These are phyloP conservation scores for Candida railenensis DNA, from an alignment of 805 yeast species.

Conservation along the genomic window DNA sequence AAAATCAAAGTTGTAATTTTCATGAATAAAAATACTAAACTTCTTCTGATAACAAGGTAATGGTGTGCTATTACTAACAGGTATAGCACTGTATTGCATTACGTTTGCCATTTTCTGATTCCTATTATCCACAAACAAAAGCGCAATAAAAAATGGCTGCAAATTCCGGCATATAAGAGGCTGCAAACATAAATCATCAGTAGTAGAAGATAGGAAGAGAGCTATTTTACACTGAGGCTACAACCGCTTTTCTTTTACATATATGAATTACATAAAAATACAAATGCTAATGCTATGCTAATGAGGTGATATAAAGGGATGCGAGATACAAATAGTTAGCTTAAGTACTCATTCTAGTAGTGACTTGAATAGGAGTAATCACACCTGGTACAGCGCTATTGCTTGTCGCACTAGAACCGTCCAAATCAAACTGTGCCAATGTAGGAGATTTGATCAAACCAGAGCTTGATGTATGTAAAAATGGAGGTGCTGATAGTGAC, in stretches of 20 bases:
- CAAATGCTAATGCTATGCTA: conserved; percentile 1
- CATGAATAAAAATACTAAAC: not conserved
- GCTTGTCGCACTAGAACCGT: conserved; percentile 8
- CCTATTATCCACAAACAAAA: not conserved
- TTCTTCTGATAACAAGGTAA: no score
- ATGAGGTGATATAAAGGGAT: not conserved
- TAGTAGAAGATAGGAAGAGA: no score
- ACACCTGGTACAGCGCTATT: conserved; percentile 35
- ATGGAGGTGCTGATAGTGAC: not conserved
- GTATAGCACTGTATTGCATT: no score
- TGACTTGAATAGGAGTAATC: conserved; percentile 42
- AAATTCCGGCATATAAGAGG: not conserved
- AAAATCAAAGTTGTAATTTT: not conserved
- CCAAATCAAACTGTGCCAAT: conserved; percentile 1
- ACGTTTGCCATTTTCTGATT: not conserved
- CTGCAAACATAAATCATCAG: no score
- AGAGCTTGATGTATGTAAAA: conserved; percentile 5
- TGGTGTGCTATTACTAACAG: no score
- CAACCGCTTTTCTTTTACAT: not conserved
- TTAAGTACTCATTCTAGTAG: conserved; percentile 38
- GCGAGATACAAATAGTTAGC: not conserved
- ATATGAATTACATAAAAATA: not conserved
- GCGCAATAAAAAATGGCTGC: not conserved
- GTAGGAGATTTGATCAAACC: conserved; percentile 4
- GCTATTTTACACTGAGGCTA: not conserved